Conservation (phyloP, 1,284 basidiomycete genomes). For the Cutaneotrichosporon cavernicola region DNA sequence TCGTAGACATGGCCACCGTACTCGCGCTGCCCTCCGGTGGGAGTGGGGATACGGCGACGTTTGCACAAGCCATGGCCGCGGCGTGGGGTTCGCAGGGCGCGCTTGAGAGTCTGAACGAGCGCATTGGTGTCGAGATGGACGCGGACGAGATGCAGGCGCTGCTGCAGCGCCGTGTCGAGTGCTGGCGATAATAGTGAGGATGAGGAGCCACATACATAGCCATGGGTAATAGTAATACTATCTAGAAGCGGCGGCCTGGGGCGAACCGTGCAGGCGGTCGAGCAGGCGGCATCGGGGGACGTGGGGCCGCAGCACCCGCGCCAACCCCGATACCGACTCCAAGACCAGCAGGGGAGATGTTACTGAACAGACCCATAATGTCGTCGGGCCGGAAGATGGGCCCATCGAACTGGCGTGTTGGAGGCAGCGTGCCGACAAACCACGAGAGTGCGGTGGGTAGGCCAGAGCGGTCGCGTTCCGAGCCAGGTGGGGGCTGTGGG, state of each 20-base stretch:
- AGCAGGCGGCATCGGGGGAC: conserved; percentile 5
- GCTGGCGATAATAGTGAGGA: conserved; percentile 35
- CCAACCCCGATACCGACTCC: conserved; percentile 4
- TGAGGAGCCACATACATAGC: conserved; percentile 1
- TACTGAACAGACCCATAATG: conserved; percentile 64
- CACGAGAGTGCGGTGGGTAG: conserved; percentile 70
- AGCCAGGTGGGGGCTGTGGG: conserved; percentile 5
- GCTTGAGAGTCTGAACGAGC: conserved; percentile 64
- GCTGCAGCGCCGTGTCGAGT: conserved; percentile 46
- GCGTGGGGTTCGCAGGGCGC: conserved; percentile 69
- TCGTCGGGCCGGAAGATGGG: conserved; percentile 84
- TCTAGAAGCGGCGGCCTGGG: conserved; percentile 13
- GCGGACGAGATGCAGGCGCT: conserved; percentile 42
- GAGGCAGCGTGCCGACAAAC: conserved; percentile 78
- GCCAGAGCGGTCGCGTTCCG: conserved; percentile 53
- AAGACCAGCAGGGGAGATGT: conserved; percentile 23
- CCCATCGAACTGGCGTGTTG: conserved; percentile 71
- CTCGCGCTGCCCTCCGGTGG: conserved; percentile 62
- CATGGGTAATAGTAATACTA: conserved; percentile 3
- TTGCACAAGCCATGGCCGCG: conserved; percentile 77
- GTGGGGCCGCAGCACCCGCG: not conserved
- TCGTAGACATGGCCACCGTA: conserved; percentile 67
- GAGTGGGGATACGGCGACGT: conserved; percentile 64
- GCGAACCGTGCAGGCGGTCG: conserved; percentile 4
- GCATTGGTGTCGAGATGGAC: conserved; percentile 35